A percentile compares a stretch with the other conserved stretches of the same genome.
phyloP scores from a whole-genome alignment of 257 asterid genomes.

The Cruciata laevipes region DNA sequence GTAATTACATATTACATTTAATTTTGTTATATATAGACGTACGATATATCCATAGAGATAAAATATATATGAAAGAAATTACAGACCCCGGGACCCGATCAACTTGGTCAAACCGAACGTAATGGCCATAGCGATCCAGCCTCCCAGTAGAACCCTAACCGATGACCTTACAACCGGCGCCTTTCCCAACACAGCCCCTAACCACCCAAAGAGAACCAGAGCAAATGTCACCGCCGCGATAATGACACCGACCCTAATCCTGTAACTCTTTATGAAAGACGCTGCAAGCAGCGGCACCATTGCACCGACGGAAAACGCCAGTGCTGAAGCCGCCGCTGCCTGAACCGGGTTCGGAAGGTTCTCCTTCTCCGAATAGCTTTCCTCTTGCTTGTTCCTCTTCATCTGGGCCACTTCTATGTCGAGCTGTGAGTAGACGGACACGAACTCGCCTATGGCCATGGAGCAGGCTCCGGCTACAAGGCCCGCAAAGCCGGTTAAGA shows the following conservation, averaged over 20 bases:
- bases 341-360: conserved; percentile 59
- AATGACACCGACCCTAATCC: conserved; percentile 51
- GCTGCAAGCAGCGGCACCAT: conserved; percentile 78
- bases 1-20: background rate
- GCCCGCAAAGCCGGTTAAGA: conserved; percentile 71
- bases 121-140: conserved; percentile 84
- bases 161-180: conserved; percentile 49
- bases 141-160: conserved; percentile 65
- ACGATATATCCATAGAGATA: background rate
- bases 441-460: conserved; percentile 86
- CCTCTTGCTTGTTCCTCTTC: conserved; percentile 28
- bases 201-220: conserved; percentile 59
- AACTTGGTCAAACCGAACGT: conserved; percentile 75
- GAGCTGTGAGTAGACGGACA: conserved; percentile 71
- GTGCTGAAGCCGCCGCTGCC: conserved; percentile 78
- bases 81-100: conserved; percentile 53
- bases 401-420: conserved; percentile 67
- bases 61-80: background rate
- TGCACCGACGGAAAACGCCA: conserved; percentile 63
- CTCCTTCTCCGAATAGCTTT: conserved; percentile 13
- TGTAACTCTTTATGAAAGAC: conserved; percentile 52
- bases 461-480: conserved; percentile 81
- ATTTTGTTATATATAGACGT: too few species aligned
- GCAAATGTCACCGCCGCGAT: conserved; percentile 54
- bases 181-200: conserved; percentile 62